phyloP scores from a whole-genome alignment of 208 protist species.

The Acanthamoeba divionensis region DNA sequence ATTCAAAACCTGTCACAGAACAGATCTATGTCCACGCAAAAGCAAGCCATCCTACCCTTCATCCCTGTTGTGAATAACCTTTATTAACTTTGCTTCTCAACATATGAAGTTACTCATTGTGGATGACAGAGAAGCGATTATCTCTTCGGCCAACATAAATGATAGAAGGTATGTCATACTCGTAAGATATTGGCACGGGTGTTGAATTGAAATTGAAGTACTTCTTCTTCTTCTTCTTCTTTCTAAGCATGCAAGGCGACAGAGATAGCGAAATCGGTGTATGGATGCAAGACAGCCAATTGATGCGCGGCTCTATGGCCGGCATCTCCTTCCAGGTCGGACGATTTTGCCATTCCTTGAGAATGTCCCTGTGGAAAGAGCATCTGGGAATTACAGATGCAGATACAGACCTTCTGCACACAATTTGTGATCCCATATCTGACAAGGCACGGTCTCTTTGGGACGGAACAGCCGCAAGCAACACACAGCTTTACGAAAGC shows the following conservation, averaged over 20 bases:
- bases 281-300: constrained; percentile 51
- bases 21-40: constrained; percentile 73
- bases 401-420: not conserved
- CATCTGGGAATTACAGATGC: constrained; percentile 62
- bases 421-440: constrained; percentile 27
- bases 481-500: constrained; percentile 19
- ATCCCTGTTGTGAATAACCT: no score
- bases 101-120: constrained; percentile 65
- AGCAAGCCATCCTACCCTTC: not conserved
- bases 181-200: not conserved
- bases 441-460: constrained; percentile 4
- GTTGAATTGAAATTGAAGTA: not conserved
- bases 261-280: constrained; percentile 64
- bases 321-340: constrained; percentile 35
- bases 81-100: no score
- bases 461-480: not conserved
- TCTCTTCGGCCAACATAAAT: constrained; percentile 74
- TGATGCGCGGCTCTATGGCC: constrained; percentile 43
- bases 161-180: constrained; percentile 47
- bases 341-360: constrained; percentile 49
- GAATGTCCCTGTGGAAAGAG: constrained; percentile 61
- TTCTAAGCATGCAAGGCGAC: constrained; percentile 52
- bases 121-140: constrained; percentile 62
- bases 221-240: not conserved
- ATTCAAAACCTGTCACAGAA: constrained; percentile 47